Evolutionary conservation across 2,329 filamentous ascomycete genomes (phyloP), one percentile per base, ranked within the genome.

Genomic region (Epichloe uncinata): DNA sequence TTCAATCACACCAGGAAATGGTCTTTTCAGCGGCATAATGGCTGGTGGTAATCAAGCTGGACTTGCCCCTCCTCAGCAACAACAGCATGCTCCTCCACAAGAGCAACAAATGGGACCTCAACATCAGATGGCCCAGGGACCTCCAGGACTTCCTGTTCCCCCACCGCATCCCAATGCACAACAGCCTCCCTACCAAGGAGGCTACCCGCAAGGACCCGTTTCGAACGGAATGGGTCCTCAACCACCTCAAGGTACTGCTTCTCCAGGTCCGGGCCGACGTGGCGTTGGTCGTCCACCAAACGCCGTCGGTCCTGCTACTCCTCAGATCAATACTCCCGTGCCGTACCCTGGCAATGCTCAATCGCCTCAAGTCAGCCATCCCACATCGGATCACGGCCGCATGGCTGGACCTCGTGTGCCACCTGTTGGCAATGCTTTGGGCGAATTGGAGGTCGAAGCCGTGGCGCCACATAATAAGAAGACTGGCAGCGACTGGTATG

Each of bases 21-120:
- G 94, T 62, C 77, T 97, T 40, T 97, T 98, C 63, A 89, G 88
- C 58, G 89, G 88, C 50, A 95, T 97, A 63, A 97, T 98, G 87
- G 82, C 90, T 50, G 91, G 91, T 56, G 81, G 78, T 54, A 86
- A 84, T 60, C 88, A 91, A 70, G 85, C 84, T 60, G 88, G 86
- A 53, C 85, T 88, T 55, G 87, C 87, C 53, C 82, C 95, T 58
- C 89, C 89, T 56, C 78, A 79, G 60, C 81, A 81, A 40, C 82
- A 68, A 51, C 62, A 50, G 22, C 51, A 50, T 48, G 48, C 95
- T 60, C 89, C 88, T 58, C 77, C 77, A 54, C 81, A 83, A 67
- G 77, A 84, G 59, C 80, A 83, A 63, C 77, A 77, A 57, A 66
- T 70, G 62, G 68, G 68, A 48, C 68, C 69, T 56, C 68, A 71